Evolutionary conservation across 1,139 yeast species (phyloP).

Genomic region (Citeromyces siamensis): DNA sequence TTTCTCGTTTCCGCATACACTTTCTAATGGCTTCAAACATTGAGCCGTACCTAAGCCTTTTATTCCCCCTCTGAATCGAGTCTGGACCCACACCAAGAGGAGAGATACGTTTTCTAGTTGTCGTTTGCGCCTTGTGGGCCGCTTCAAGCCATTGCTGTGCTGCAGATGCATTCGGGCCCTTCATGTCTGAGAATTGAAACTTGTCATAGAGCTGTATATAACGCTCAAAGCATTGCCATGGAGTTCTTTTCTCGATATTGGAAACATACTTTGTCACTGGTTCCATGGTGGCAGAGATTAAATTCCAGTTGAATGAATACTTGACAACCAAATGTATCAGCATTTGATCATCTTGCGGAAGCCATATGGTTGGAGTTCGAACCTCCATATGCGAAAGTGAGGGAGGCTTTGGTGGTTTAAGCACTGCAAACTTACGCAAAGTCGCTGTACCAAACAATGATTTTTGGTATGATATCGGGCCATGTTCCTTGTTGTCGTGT

Average conservation of each 20-base stretch:
- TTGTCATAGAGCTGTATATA: slow-evolving; percentile 87
- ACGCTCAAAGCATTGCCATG: slow-evolving; percentile 98
- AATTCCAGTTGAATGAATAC: slow-evolving; percentile 87
- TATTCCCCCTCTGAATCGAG: slow-evolving; percentile 78
- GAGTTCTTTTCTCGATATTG: slow-evolving; percentile 86
- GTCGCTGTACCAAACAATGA: slow-evolving; percentile 47
- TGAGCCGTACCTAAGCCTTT: slow-evolving; percentile 86
- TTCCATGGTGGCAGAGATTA: slow-evolving; percentile 70
- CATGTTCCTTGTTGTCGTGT: slow-evolving; percentile 23
- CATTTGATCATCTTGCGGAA: slow-evolving; percentile 82
- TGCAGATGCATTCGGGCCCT: slow-evolving; percentile 71
- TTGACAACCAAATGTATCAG: slow-evolving; percentile 76
- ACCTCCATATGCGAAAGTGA: slow-evolving; percentile 63
- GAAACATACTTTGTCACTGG: slow-evolving; percentile 66
- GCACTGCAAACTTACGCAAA: slow-evolving; percentile 45
- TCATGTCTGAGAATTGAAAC: slow-evolving; percentile 75
- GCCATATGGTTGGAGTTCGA: slow-evolving; percentile 90
- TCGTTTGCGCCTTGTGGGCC: slow-evolving; percentile 79
- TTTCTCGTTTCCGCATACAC: slow-evolving; percentile 80
- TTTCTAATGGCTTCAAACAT: slow-evolving; percentile 95
- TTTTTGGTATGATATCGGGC: slow-evolving; percentile 27
- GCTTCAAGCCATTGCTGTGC: slow-evolving; percentile 92
- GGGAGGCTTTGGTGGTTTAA: slow-evolving; percentile 87
- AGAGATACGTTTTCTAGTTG: slow-evolving; percentile 76
- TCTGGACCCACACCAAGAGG: slow-evolving; percentile 90